Conservation (phyloP, 441 rosid species). For the Francoa sonchifolia region DNA sequence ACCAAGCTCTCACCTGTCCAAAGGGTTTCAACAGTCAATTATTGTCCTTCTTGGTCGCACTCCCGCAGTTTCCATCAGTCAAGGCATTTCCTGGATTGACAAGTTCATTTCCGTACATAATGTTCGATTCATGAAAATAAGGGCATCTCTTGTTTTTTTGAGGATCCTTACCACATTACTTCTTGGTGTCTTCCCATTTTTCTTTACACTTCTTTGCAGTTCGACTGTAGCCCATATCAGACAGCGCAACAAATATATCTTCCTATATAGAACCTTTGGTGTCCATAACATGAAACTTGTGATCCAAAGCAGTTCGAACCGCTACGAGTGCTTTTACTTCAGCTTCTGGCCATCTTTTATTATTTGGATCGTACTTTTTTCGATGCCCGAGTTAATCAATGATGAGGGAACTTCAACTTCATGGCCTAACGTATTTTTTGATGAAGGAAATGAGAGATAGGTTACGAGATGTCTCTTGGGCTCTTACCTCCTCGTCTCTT, state of each 20-base stretch:
- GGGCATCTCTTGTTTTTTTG: constrained; percentile 30
- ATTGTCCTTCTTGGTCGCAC: constrained; percentile 2
- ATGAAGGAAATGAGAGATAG: constrained; percentile 49
- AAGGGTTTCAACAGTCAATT: background rate
- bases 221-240: constrained; percentile 39
- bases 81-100: constrained; percentile 11
- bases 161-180: constrained; percentile 40
- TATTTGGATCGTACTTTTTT: constrained; percentile 17
- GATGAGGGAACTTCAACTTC: constrained; percentile 23
- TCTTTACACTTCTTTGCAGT: constrained; percentile 67
- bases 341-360: constrained; percentile 61
- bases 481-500: constrained; percentile 44
- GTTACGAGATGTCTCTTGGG: constrained; percentile 43
- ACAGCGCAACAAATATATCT: constrained; percentile 51
- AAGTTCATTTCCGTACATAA: constrained; percentile 26
- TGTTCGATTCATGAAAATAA: constrained; percentile 41
- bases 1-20: background rate
- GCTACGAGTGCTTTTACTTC: constrained; percentile 65
- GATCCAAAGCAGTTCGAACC: constrained; percentile 35
- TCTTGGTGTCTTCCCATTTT: constrained; percentile 82
- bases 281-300: constrained; percentile 22
- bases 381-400: constrained; percentile 8
- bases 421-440: constrained; percentile 33
- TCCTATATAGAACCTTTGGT: constrained; percentile 43
- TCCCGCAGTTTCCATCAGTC: constrained; percentile 4